Conservation (phyloP, 179 eudicot species). For the Beta lomatogona region DNA sequence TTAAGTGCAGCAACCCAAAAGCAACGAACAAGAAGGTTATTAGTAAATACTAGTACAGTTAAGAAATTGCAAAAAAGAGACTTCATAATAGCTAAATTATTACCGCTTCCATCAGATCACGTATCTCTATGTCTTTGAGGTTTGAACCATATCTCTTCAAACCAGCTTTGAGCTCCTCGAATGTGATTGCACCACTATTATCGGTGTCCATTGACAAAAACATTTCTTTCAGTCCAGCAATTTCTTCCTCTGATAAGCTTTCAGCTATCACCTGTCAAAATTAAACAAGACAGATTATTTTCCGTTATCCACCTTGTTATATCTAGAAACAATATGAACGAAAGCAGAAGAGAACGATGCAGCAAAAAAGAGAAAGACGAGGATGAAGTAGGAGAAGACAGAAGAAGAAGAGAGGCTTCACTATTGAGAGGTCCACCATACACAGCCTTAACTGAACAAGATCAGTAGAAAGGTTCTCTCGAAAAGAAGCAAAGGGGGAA, state of each 20-base stretch:
- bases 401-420: neutral
- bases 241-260: slow-evolving; percentile 89
- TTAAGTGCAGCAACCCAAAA: neutral
- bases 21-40: neutral
- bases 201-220: slow-evolving; percentile 85
- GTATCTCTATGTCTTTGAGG: slow-evolving; percentile 79
- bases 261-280: slow-evolving; percentile 80
- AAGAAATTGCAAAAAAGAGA: neutral
- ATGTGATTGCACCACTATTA: slow-evolving; percentile 87
- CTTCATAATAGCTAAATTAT: neutral
- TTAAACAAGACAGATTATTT: slow-evolving; percentile 9
- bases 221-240: slow-evolving; percentile 90
- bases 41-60: neutral
- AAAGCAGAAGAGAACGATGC: neutral
- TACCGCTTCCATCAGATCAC: slow-evolving; percentile 94
- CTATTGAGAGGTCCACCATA: neutral
- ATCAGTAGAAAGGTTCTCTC: neutral
- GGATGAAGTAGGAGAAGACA: neutral
- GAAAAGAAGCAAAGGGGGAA: neutral
- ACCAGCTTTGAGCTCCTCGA: slow-evolving; percentile 89
- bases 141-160: slow-evolving; percentile 81
- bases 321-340: neutral
- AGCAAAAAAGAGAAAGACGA: neutral
- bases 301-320: neutral
- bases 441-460: neutral